Evolutionary conservation across 192 early-diverging fungal genomes (phyloP), one percentile per base, ranked within the genome.

Genomic region (Pilobolus umbonatus): DNA sequence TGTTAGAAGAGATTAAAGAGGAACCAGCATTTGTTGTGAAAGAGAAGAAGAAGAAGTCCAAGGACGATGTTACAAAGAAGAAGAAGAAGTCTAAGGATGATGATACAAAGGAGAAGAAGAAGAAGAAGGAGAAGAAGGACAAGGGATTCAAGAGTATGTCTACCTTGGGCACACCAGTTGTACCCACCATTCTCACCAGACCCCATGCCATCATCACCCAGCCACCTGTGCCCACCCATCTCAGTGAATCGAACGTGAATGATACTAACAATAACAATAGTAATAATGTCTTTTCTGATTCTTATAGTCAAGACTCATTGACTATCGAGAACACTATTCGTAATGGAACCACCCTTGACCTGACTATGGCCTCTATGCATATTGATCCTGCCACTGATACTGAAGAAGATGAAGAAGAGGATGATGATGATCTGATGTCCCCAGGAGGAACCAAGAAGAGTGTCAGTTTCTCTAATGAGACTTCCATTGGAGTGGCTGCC

Each of bases 151-250:
- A 35, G 19, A 54, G 52, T 38, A 31, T 35, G 24, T 54, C 52
- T 36, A 31, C 3, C 8, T 54, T 54, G 52, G 52, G 52, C 14
- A 38, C 32, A 54, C 52, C 52, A 5, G 52, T 54, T 21, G 52
- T 54, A 38, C 52, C 52, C 38, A 34, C 52, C 11, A 54, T 54
- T 54, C 38, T 54, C 35, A 36, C 52, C 22, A 54, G 35, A 25
- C 52, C 52, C 17, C 38, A 31, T 54, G 29, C 32, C 24, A 19
- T 31, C 15, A 11, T 54, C 25, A 12, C 14, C 2, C 21, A 32
- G 24, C 29, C 22, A 15, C 29, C 28, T 38, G 38, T 35, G 35
- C 35, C 21, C n/a, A 34, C 32, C 4, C 35, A 38, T 22, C 31
- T 54, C 14, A n/a, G 31, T 19, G 50, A 2, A 10, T 52, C 28